Base-by-base conservation (phyloP, 139 green algal genomes). In the Coelastrella sp. region DNA sequence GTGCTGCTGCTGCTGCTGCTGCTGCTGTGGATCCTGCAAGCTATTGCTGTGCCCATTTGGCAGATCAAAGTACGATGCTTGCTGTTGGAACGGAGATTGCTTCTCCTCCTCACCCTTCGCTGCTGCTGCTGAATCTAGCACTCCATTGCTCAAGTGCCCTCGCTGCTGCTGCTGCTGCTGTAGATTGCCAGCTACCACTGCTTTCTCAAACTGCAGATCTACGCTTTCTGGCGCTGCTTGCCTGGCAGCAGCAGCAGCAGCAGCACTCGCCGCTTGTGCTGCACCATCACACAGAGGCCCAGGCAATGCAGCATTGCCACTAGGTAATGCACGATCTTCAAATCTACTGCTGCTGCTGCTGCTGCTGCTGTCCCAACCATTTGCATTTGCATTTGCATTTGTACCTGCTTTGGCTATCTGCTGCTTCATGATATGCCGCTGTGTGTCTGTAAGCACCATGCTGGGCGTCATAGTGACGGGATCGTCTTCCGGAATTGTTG, bases 401-500 rank as follows among this genome's bases (percentile, higher is more conserved):
- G 60, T 60, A 76, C 60, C 81, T 86, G 58, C 80, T n/a, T 65
- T 16, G 60, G n/a, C 59, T 57, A 10, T n/a, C 60, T 86, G 81
- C 60, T 86, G 81, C 22, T 75, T 60, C 3, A 75, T 57, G 60
- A 76, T 66, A 47, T 76, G 61, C 5, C 81, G 81, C 5, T 60
- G 81, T 19, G n/a, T 86, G 11, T 77, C 60, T 23, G 81, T 66
- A 20, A 76, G 17, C 57, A 85, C 61, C 79, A 85, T 85, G 5
- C 56, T 73, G 3, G 79, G 57, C 7, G 57, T 85, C 57, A 64
- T 85, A 71, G 19, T 10, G 23, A 76, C 81, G 17, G 57, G 60
- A 57, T 22, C 19, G 13, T 86, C 81, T 17, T 86, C 81, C 5
- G 81, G 81, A 47, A 86, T 86, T 17, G 81, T 86, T 11, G 20